These are phyloP conservation scores for Stephania yunnanensis DNA, from an alignment of 164 flowering plant species.

Conservation along the genomic window DNA sequence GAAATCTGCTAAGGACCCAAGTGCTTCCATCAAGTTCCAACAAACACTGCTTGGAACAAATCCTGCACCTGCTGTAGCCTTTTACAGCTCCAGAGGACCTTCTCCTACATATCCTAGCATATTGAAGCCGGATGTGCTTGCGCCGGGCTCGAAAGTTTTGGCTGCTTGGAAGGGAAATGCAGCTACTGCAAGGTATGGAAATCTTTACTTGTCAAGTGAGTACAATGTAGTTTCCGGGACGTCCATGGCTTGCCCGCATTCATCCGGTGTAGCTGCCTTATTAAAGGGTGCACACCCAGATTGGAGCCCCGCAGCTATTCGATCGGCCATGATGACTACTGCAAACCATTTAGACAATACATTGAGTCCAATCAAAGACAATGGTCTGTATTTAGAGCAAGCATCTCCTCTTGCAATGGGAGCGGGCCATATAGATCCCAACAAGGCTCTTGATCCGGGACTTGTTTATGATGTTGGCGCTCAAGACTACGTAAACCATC, in stretches of 20 bases:
- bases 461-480: conserved; percentile 33
- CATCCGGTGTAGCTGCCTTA: conserved; percentile 36
- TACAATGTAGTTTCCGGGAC: conserved; percentile 34
- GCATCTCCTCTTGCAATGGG: conserved; percentile 37
- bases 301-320: conserved; percentile 43
- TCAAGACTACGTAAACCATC: conserved; percentile 37
- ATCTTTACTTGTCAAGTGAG: conserved; percentile 18
- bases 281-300: conserved; percentile 34
- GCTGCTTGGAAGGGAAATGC: conserved; percentile 36
- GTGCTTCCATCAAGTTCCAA: conserved; percentile 36
- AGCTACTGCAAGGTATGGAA: conserved; percentile 10
- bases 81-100: conserved; percentile 56
- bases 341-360: conserved; percentile 24
- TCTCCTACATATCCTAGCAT: conserved; percentile 28
- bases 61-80: conserved; percentile 43
- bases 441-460: conserved; percentile 46
- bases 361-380: conserved; percentile 16
- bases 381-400: neutral
- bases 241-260: conserved; percentile 42
- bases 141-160: conserved; percentile 48
- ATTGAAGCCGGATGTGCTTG: conserved; percentile 56
- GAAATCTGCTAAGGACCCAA: neutral
- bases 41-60: conserved; percentile 34
- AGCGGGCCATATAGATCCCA: conserved; percentile 38
- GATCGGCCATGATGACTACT: conserved; percentile 39